Evolutionary conservation across 306 rosid species (phyloP), one percentile per base, ranked within the genome.

Genomic region (Lupinus albus): DNA sequence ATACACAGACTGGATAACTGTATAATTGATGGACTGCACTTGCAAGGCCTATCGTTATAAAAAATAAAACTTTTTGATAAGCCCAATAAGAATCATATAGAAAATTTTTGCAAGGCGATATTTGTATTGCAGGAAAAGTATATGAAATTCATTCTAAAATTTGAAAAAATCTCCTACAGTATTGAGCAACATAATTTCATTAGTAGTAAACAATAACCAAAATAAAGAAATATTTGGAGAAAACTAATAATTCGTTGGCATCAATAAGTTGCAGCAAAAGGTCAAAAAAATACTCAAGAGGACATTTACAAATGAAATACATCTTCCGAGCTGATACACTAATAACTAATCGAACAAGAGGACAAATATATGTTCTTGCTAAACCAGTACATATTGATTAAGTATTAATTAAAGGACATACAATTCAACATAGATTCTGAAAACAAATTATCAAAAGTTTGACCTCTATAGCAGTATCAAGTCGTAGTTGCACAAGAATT

Each of bases 391-490:
- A 61, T 12, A 35, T 51, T 60, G 71, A 36, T 17, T 41, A 52
- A 64, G 46, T 16, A 11, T 36, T 13, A 16, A 33, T 20, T 35
- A 10, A 39, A 9, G 12, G 12, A 39, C 45, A 9, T 39, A 10
- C 45, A 8, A 8, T 39, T 39, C 12, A 39, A 8, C 4, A 39
- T 39, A 39, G 55, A 61, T 45, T 18, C n/a, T 66, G 21, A 64
- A 64, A 3, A 30, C 74, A 16, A 52, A 28, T 49, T 51, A 50
- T 39, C 71, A 70, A 14, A 70, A 45, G 32, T 48, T 48, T 74
- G 68, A 90, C 99, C 99, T 93, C 99, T 51, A 77, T 70, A 79
- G 94, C 97, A 59, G 83, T 83, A 82, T 93, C 97, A 50, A 58
- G 80, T 66, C 88, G 91, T 50, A 93, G 86, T 69, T 77, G 88